Percentiles rank a stretch among this genome's conserved stretches.
Evolutionary conservation across 805 yeast genomes (phyloP).

Genomic region (Spathaspora girioi): DNA sequence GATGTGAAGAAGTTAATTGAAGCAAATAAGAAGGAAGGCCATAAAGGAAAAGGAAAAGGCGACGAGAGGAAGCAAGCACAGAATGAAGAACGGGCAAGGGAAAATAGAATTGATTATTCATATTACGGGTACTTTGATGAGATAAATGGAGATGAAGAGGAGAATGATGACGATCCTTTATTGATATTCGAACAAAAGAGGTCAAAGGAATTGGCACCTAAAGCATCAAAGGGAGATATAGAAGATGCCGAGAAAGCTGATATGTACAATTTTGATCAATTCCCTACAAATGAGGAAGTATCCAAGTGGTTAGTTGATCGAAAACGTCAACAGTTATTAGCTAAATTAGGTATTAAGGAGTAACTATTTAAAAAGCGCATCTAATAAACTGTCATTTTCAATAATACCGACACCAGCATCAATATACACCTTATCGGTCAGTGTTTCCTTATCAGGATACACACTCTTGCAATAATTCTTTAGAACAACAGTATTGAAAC

Average conservation of each 20-base stretch:
- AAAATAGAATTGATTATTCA: constrained; percentile 19
- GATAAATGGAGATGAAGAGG: background rate
- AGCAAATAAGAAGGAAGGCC: constrained; percentile 6
- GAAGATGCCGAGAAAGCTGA: background rate
- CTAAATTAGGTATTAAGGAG: constrained; percentile 23
- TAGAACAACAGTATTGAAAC: constrained; percentile 63
- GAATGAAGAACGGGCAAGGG: constrained; percentile 15
- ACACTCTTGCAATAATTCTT: constrained; percentile 57
- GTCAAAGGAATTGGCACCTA: constrained; percentile 15
- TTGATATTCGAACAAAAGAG: constrained; percentile 24
- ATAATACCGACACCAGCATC: constrained; percentile 31
- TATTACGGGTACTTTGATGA: constrained; percentile 46
- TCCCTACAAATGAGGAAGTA: constrained; percentile 38
- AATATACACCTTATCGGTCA: constrained; percentile 31
- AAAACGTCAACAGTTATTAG: constrained; percentile 41
- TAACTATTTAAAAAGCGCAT: background rate
- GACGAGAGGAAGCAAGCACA: constrained; percentile 14
- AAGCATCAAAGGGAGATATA: background rate
- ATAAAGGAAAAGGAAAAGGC: constrained; percentile 2
- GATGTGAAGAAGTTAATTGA: constrained; percentile 49
- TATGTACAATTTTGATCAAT: constrained; percentile 1
- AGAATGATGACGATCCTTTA: constrained; percentile 19
- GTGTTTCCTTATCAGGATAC: constrained; percentile 34
- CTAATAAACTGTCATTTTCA: constrained; percentile 3
- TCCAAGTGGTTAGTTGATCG: constrained; percentile 44